phyloP scores from a whole-genome alignment of 2,329 filamentous ascomycete species.

The Aspergillus sp. region DNA sequence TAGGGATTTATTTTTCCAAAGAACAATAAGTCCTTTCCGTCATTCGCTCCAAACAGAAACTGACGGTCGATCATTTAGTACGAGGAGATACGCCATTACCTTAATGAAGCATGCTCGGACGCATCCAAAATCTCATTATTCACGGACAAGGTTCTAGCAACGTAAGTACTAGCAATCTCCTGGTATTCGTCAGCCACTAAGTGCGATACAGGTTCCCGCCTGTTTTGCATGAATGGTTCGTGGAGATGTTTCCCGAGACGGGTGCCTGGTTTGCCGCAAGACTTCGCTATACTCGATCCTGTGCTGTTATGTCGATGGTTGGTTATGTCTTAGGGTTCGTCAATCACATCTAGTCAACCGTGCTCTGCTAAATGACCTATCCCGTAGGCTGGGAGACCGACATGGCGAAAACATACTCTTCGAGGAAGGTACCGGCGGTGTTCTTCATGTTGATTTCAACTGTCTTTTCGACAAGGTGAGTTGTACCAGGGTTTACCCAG shows the following conservation, averaged over 20 bases:
- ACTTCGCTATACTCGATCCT: slow-evolving; percentile 85
- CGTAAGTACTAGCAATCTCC: slow-evolving; percentile 26
- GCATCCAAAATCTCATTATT: slow-evolving; percentile 69
- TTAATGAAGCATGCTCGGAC: slow-evolving; percentile 65
- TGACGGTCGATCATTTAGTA: slow-evolving; percentile 55
- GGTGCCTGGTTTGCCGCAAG: slow-evolving; percentile 88
- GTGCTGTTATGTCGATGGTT: slow-evolving; percentile 99
- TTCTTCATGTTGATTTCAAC: slow-evolving; percentile 99
- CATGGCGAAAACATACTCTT: slow-evolving; percentile 97
- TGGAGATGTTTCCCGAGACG: slow-evolving; percentile 90
- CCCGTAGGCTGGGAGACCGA: slow-evolving; percentile 73
- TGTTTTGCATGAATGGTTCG: slow-evolving; percentile 90
- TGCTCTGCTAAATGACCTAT: slow-evolving; percentile 8
- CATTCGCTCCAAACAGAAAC: not conserved
- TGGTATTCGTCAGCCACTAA: slow-evolving; percentile 11
- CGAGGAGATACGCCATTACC: slow-evolving; percentile 57
- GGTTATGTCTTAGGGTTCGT: slow-evolving; percentile 78
- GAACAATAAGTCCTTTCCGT: not conserved
- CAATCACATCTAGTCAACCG: not conserved
- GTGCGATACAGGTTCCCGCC: slow-evolving; percentile 65
- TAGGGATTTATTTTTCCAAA: not conserved
- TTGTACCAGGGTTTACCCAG: not conserved
- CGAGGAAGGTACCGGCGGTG: slow-evolving; percentile 87
- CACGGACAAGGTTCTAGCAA: slow-evolving; percentile 59
- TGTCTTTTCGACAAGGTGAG: slow-evolving; percentile 88